Conservation (phyloP, 257 asterid species). For the Gentiana macrophylla region DNA sequence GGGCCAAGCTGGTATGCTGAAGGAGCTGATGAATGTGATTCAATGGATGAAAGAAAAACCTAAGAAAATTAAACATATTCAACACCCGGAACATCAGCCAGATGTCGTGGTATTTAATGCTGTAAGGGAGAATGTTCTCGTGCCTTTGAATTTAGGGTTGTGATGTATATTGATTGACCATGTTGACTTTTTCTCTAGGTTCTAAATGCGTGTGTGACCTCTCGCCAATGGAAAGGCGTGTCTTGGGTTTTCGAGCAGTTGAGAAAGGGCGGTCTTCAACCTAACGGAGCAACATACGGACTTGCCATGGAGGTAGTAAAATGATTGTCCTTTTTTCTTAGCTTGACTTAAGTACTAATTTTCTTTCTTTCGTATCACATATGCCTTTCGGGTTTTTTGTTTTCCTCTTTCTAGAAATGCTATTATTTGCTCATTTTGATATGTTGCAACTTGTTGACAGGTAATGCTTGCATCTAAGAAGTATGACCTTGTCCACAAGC, state of each 20-base stretch:
- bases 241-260: constrained; percentile 89
- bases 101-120: constrained; percentile 81
- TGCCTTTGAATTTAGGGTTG: constrained; percentile 1
- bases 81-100: constrained; percentile 73
- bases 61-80: constrained; percentile 38
- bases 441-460: constrained; percentile 38
- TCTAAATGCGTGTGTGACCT: constrained; percentile 80
- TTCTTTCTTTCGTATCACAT: too few relatives aligned
- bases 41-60: constrained; percentile 79
- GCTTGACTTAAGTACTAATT: too few relatives aligned
- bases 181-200: constrained; percentile 38
- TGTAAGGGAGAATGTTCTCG: constrained; percentile 31
- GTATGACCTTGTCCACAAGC: constrained; percentile 56
- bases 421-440: neutral
- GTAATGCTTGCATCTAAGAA: constrained; percentile 89
- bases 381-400: too few relatives aligned
- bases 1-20: constrained; percentile 86
- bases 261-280: constrained; percentile 65
- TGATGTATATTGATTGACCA: constrained; percentile 9
- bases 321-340: too few relatives aligned
- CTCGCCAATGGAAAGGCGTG: constrained; percentile 92
- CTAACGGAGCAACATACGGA: constrained; percentile 93
- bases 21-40: constrained; percentile 61
- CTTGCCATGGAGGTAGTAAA: constrained; percentile 88
- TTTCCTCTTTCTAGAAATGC: too few relatives aligned